phyloP scores from a whole-genome alignment of 257 asterid species.

The Rubia yunnanensis region DNA sequence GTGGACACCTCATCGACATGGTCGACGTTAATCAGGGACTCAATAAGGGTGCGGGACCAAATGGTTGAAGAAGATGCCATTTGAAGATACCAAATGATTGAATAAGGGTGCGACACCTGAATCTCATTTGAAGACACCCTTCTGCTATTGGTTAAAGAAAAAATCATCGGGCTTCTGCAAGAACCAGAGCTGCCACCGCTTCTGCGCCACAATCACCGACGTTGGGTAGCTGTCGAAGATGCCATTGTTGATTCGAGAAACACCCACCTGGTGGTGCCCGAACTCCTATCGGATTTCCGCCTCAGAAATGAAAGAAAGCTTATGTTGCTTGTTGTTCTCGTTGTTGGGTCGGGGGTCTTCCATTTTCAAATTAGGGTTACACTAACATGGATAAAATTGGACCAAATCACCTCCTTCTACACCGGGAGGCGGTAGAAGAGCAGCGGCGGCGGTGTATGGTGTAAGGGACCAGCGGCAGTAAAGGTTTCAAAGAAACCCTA shows the following conservation, averaged over 20 bases:
- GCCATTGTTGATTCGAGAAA: conserved; percentile 91
- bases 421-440: too few relatives aligned
- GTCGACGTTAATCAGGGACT: conserved; percentile 77
- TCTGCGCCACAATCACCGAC: conserved; percentile 81
- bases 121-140: too few relatives aligned
- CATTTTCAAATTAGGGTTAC: too few relatives aligned
- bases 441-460: too few relatives aligned
- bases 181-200: conserved; percentile 71
- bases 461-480: too few relatives aligned
- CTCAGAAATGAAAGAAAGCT: conserved; percentile 48
- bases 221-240: conserved; percentile 93
- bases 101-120: conserved; percentile 65
- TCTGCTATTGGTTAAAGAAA: conserved; percentile 72
- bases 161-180: conserved; percentile 90
- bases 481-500: too few relatives aligned
- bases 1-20: conserved; percentile 81
- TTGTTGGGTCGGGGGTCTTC: conserved; percentile 45
- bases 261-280: conserved; percentile 58
- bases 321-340: conserved; percentile 47
- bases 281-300: conserved; percentile 59
- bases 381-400: too few relatives aligned
- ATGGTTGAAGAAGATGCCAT: too few relatives aligned
- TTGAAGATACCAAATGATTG: too few relatives aligned
- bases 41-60: too few relatives aligned
- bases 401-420: too few relatives aligned